Evolutionary conservation across 768 basidiomycete genomes (phyloP).

Genomic region (Lactarius hengduanensis): DNA sequence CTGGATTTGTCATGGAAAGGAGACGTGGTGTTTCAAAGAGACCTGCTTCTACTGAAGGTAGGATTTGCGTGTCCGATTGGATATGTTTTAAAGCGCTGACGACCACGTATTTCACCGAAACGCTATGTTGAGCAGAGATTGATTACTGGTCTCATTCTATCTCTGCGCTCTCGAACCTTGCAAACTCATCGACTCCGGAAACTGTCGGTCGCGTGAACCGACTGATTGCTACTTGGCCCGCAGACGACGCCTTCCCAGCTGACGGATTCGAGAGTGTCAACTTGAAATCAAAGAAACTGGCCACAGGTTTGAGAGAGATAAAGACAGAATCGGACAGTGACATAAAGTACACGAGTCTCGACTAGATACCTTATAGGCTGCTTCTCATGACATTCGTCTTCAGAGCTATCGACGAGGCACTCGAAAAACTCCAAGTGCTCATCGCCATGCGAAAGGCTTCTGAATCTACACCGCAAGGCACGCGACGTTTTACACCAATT

Average conservation of each 20-base stretch:
- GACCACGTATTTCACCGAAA: neutral
- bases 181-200: conserved; percentile 50
- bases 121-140: conserved; percentile 50
- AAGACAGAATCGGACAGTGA: conserved; percentile 59
- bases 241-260: conserved; percentile 63
- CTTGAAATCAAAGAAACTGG: conserved; percentile 51
- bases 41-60: conserved; percentile 78
- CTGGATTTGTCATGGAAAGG: conserved; percentile 52
- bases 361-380: conserved; percentile 16
- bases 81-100: conserved; percentile 24
- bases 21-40: conserved; percentile 58
- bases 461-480: conserved; percentile 51
- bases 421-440: conserved; percentile 67
- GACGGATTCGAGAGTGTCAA: conserved; percentile 66
- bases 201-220: conserved; percentile 73
- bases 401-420: conserved; percentile 69
- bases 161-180: conserved; percentile 52
- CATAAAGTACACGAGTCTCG: conserved; percentile 46
- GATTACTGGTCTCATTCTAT: conserved; percentile 75
- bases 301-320: conserved; percentile 61
- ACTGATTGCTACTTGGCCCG: conserved; percentile 67
- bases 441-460: conserved; percentile 73
- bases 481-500: conserved; percentile 10
- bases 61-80: conserved; percentile 31
- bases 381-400: conserved; percentile 9